phyloP scores from a whole-genome alignment of 2,329 filamentous ascomycete species.

The Elsinoe necatrix region DNA sequence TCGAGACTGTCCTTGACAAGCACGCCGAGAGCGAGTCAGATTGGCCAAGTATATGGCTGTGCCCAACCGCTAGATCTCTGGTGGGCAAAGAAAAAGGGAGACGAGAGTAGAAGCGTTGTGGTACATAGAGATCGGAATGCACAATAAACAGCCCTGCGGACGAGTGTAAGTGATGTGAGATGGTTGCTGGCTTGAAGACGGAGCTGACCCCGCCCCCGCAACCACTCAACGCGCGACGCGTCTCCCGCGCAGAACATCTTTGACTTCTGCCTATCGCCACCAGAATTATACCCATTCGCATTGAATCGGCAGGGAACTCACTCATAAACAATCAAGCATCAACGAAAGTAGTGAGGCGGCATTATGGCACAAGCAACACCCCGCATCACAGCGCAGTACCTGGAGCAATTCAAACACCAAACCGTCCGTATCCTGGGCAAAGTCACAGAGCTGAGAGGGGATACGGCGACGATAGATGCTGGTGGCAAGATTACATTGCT shows the following conservation, averaged over 20 bases:
- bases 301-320: background rate
- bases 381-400: conserved; percentile 71
- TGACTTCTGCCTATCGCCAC: conserved; percentile 4
- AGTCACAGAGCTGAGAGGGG: conserved; percentile 72
- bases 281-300: background rate
- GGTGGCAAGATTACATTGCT: conserved; percentile 65
- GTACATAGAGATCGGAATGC: background rate
- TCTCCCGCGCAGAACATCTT: background rate
- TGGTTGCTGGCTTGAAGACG: background rate
- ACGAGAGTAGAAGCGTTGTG: background rate
- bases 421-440: conserved; percentile 81
- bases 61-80: conserved; percentile 56
- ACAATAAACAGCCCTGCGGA: background rate
- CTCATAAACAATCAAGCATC: background rate
- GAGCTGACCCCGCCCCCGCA: conserved; percentile 3
- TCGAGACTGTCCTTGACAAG: conserved; percentile 52
- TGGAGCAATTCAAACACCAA: conserved; percentile 61
- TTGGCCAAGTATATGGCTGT: conserved; percentile 57
- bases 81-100: conserved; percentile 54
- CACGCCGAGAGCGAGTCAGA: conserved; percentile 39
- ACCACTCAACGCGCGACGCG: conserved; percentile 16
- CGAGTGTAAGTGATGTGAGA: background rate
- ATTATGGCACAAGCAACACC: conserved; percentile 68
- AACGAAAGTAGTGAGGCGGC: background rate
- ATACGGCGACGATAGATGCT: conserved; percentile 71